Conservation (phyloP, 2,329 filamentous ascomycete genomes). For the Myriosclerotinia duriaeana region DNA sequence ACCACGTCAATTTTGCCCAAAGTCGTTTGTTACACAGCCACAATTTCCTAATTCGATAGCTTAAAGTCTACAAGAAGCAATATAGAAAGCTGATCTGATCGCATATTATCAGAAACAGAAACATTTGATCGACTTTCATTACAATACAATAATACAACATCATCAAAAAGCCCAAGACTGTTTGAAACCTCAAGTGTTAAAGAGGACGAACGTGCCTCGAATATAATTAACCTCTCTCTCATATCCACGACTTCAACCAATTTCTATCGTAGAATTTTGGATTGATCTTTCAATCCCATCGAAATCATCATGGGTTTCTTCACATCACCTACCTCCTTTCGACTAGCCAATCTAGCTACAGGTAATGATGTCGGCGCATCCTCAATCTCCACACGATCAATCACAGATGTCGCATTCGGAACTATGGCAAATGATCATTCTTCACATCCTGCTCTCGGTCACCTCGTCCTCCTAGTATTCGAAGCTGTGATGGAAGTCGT, state of each 20-base stretch:
- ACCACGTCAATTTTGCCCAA: too few species aligned
- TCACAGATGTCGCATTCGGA: conserved; percentile 33
- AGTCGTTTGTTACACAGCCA: too few species aligned
- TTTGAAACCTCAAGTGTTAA: not conserved
- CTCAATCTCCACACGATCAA: conserved; percentile 28
- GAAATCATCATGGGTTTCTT: conserved; percentile 45
- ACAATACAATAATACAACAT: too few species aligned
- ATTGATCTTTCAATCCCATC: not conserved
- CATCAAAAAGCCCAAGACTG: not conserved
- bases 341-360: conserved; percentile 42
- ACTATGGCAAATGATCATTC: conserved; percentile 35
- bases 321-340: conserved; percentile 49
- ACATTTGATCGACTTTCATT: not conserved
- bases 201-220: conserved; percentile 21
- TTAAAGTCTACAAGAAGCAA: too few species aligned
- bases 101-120: not conserved
- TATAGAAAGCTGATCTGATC: too few species aligned
- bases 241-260: not conserved
- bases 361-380: conserved; percentile 34
- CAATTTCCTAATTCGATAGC: too few species aligned
- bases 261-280: not conserved
- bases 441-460: conserved; percentile 48
- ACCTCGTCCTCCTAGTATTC: conserved; percentile 60
- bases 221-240: not conserved
- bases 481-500: conserved; percentile 94